Conservation (phyloP, 2,329 filamentous ascomycete species). For the Nothopassalora personata region DNA sequence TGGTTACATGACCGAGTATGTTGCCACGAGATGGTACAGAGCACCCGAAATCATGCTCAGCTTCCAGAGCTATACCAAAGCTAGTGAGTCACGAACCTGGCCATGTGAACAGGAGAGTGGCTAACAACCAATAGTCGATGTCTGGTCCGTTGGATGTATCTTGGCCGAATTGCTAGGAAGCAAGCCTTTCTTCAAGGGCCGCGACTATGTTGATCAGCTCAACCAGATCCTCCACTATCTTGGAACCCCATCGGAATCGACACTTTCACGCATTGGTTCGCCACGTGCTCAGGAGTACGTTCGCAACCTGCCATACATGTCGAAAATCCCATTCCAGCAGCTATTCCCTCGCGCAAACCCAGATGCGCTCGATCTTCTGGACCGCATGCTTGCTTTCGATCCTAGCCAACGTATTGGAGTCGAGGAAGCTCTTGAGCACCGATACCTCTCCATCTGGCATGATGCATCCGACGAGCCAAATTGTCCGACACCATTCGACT, state of each 20-base stretch:
- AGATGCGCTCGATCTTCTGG: conserved; percentile 88
- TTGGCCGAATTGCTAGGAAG: conserved; percentile 92
- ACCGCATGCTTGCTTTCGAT: conserved; percentile 97
- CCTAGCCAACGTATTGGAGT: conserved; percentile 89
- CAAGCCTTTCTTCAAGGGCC: conserved; percentile 97
- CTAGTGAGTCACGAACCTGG: conserved; percentile 63
- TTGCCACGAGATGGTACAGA: conserved; percentile 97
- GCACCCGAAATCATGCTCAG: conserved; percentile 99
- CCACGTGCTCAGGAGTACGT: conserved; percentile 97
- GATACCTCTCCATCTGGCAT: conserved; percentile 97
- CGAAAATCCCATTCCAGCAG: conserved; percentile 77
- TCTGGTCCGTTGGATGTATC: conserved; percentile 98
- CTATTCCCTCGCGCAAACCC: conserved; percentile 95
- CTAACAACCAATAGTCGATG: conserved; percentile 64
- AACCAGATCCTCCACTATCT: conserved; percentile 99
- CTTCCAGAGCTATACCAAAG: conserved; percentile 99
- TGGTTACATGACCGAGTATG: conserved; percentile 99
- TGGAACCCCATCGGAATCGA: conserved; percentile 93
- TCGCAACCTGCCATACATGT: conserved; percentile 58
- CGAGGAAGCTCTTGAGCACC: conserved; percentile 91
- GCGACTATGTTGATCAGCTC: conserved; percentile 97
- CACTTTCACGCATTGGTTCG: conserved; percentile 85
- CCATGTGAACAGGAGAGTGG: not conserved
- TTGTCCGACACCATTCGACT: conserved; percentile 93
- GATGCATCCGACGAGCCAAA: conserved; percentile 92